Evolutionary conservation across 768 basidiomycete genomes (phyloP), one percentile per base, ranked within the genome.

Genomic region (Suillus paluster): DNA sequence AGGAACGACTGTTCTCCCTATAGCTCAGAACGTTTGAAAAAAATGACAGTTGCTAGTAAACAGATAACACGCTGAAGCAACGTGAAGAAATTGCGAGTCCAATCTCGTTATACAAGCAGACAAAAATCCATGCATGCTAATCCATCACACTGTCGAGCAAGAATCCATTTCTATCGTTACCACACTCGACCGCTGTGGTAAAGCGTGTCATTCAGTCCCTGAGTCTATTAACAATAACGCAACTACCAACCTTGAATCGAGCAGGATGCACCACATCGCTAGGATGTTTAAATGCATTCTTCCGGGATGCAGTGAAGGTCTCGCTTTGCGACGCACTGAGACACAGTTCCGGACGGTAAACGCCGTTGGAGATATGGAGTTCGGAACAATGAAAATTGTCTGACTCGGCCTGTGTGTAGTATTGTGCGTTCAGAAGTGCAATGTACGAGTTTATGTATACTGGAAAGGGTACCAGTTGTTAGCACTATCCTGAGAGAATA

Each of bases 381-480:
- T 5, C 21, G 4, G 8, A 45, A 12, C 6, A 10, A 21, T 45
- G 21, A 23, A 45, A 5, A 19, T 3, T 21, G 21, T 45, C 21
- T 2, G 45, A 11, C 5, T 21, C 14, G 45, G 11, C 5, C 11
- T 45, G 21, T 19, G 6, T 3, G 12, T 56, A 56, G 55, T 56
- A 38, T 19, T 9, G 55, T 5, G 55, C 36, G 21, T 56, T 56
- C 15, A 56, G 36, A 15, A 56, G 36, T 27, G 38, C 55, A 14
- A 56, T 9, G 55, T 39, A 56, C 15, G 38, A 36, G 36, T 56
- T 56, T 7, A 56, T 38, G 15, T 56, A 41, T 15, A 25, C 55
- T 56, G 11, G 45, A 45, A 12, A 45, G 1, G 17, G 45, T n/a
- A 44, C 8, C 21, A n/a, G 5, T 45, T 5, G 21, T 45, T 10